phyloP scores from a whole-genome alignment of 768 basidiomycete species.

The Psilocybe cyanescens region DNA sequence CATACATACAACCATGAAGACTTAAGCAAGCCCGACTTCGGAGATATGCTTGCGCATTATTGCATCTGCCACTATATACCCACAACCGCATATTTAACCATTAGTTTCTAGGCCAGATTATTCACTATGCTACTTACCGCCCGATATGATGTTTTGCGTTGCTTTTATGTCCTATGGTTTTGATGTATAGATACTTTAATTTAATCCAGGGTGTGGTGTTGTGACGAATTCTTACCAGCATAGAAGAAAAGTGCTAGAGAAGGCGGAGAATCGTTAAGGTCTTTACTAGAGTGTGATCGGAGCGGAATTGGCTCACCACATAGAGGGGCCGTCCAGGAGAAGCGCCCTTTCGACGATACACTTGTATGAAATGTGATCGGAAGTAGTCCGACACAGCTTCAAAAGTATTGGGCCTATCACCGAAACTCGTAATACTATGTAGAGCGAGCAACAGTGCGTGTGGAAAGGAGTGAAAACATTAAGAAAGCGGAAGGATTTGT shows the following conservation, averaged over 20 bases:
- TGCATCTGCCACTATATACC: slow-evolving; percentile 59
- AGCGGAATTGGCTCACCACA: slow-evolving; percentile 48
- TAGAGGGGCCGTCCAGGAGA: slow-evolving; percentile 60
- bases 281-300: neutral
- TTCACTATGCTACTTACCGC: slow-evolving; percentile 44
- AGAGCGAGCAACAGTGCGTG: neutral
- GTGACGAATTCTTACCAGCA: slow-evolving; percentile 50
- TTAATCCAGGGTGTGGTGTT: neutral
- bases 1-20: slow-evolving; percentile 15
- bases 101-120: slow-evolving; percentile 1
- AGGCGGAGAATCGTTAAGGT: neutral
- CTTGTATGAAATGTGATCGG: slow-evolving; percentile 82
- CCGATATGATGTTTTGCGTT: slow-evolving; percentile 66
- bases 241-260: slow-evolving; percentile 68
- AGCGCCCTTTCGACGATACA: slow-evolving; percentile 67
- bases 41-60: slow-evolving; percentile 70
- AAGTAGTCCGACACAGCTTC: slow-evolving; percentile 79
- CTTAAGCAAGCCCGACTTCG: slow-evolving; percentile 48
- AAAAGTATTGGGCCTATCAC: slow-evolving; percentile 71
- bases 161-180: slow-evolving; percentile 61
- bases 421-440: slow-evolving; percentile 75
- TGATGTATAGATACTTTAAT: slow-evolving; percentile 2
- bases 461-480: neutral
- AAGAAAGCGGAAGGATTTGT: neutral
- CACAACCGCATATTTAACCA: slow-evolving; percentile 3